Evolutionary conservation across 441 rosid genomes (phyloP).

Genomic region (Erodium texanum): DNA sequence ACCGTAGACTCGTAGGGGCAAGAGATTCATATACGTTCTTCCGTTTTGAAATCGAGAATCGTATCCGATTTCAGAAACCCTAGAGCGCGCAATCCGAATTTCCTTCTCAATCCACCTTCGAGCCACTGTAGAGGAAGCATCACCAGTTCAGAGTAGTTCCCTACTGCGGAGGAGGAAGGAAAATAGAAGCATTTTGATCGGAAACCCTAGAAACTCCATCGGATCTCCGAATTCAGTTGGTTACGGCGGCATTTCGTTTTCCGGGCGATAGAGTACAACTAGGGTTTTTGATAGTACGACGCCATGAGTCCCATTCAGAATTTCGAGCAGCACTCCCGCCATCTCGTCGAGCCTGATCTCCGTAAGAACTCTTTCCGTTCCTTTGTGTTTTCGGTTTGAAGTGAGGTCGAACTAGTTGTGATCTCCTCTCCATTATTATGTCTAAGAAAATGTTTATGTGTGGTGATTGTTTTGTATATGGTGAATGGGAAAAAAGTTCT

Average conservation of each 20-base stretch:
- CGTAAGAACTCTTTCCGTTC: conserved; percentile 32
- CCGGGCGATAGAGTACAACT: background rate
- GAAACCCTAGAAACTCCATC: background rate
- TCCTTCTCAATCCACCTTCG: background rate
- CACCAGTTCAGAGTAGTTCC: background rate
- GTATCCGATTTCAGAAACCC: background rate
- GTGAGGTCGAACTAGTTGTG: background rate
- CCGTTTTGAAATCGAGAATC: background rate
- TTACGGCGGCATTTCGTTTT: background rate
- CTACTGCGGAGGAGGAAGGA: background rate
- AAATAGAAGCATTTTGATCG: background rate
- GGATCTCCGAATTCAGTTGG: background rate
- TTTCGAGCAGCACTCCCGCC: conserved; percentile 90
- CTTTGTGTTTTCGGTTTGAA: background rate
- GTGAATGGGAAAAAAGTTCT: too few relatives aligned
- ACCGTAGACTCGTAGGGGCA: background rate
- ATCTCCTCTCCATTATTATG: background rate
- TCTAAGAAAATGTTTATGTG: background rate
- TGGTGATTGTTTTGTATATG: background rate
- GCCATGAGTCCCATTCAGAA: conserved; percentile 90
- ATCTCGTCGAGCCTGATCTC: conserved; percentile 67
- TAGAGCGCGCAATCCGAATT: background rate
- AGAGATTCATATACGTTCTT: background rate
- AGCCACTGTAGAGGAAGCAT: background rate
- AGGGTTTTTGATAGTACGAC: background rate